Conservation (phyloP, 345 rosid genomes). For the Linum trigynum region DNA sequence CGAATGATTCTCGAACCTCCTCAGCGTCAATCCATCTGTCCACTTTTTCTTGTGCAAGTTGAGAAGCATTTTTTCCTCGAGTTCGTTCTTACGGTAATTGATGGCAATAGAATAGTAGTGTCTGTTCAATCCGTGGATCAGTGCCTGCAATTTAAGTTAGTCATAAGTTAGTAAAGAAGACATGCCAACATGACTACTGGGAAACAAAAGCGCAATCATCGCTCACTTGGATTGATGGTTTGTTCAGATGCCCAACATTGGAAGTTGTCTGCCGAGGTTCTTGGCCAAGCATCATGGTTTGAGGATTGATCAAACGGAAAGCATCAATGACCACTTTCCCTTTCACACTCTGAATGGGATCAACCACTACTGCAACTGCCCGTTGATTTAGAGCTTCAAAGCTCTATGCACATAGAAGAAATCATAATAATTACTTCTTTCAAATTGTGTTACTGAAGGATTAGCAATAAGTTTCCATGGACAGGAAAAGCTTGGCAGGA, state of each 20-base stretch:
- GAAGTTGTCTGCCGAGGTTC: slow-evolving; percentile 98
- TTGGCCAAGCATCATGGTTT: slow-evolving; percentile 99
- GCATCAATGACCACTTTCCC: slow-evolving; percentile 99
- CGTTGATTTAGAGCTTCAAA: slow-evolving; percentile 98
- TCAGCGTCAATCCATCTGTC: slow-evolving; percentile 92
- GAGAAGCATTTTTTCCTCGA: slow-evolving; percentile 94
- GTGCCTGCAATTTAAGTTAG: slow-evolving; percentile 46
- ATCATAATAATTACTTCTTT: background rate
- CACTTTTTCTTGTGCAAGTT: slow-evolving; percentile 99
- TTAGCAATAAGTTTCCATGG: background rate
- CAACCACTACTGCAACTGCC: slow-evolving; percentile 98
- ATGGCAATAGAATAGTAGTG: slow-evolving; percentile 98
- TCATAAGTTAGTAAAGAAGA: background rate
- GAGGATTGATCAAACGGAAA: slow-evolving; percentile 91
- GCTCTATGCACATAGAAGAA: slow-evolving; percentile 41
- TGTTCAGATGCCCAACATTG: slow-evolving; percentile 94
- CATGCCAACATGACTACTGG: too few species aligned
- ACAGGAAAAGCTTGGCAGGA: background rate
- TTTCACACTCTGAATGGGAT: slow-evolving; percentile 95
- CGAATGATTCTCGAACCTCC: slow-evolving; percentile 76
- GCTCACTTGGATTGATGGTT: slow-evolving; percentile 92
- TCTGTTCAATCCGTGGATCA: slow-evolving; percentile 96
- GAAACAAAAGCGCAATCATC: background rate
- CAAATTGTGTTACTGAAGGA: background rate
- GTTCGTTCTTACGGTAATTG: slow-evolving; percentile 93